These are phyloP conservation scores for Neurospora sp. DNA, from an alignment of 2,329 filamentous ascomycete genomes.

Conservation along the genomic window DNA sequence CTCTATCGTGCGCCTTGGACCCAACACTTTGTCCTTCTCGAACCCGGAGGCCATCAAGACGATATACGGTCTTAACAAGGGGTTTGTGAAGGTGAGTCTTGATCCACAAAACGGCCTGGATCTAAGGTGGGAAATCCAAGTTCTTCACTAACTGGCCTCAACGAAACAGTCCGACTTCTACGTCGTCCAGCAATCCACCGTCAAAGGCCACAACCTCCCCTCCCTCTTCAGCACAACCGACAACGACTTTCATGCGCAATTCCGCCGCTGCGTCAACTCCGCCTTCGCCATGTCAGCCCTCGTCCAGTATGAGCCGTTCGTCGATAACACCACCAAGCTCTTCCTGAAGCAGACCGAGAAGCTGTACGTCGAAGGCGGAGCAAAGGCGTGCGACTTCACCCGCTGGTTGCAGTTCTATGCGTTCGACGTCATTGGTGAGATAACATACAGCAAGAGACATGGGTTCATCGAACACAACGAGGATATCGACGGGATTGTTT, in stretches of 20 bases:
- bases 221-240: slow-evolving; percentile 71
- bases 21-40: slow-evolving; percentile 64
- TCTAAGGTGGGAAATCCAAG: not conserved
- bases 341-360: slow-evolving; percentile 56
- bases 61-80: slow-evolving; percentile 78
- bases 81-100: slow-evolving; percentile 58
- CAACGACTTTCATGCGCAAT: slow-evolving; percentile 65
- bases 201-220: slow-evolving; percentile 56
- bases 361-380: slow-evolving; percentile 39
- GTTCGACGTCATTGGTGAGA: slow-evolving; percentile 71
- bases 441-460: slow-evolving; percentile 66
- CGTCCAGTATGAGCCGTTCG: slow-evolving; percentile 70
- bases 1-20: slow-evolving; percentile 64
- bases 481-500: slow-evolving; percentile 66
- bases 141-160: not conserved
- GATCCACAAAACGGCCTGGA: not conserved
- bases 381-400: slow-evolving; percentile 50
- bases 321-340: slow-evolving; percentile 62
- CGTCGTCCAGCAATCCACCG: slow-evolving; percentile 64
- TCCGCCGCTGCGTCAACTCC: slow-evolving; percentile 64
- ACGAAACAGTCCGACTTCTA: slow-evolving; percentile 63
- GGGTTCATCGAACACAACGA: slow-evolving; percentile 67
- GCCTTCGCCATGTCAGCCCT: slow-evolving; percentile 71
- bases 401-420: slow-evolving; percentile 73
- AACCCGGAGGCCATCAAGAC: slow-evolving; percentile 62